Evolutionary conservation across 352 stramenopile genomes (phyloP).

Genomic region (Pythium grandisporangium): DNA sequence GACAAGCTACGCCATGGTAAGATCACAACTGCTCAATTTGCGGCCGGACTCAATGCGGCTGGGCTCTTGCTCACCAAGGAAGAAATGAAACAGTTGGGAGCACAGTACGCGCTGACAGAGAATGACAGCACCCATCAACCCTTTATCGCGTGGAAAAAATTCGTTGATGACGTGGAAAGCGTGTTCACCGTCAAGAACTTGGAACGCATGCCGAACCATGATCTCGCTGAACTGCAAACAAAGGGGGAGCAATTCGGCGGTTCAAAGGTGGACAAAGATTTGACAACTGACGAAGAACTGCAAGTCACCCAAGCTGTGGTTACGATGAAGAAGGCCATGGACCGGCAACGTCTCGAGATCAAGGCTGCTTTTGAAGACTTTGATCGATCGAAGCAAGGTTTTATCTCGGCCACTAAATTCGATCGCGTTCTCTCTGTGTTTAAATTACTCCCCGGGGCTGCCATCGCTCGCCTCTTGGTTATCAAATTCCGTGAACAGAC

Average conservation of each 20-base stretch:
- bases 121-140: conserved; percentile 49
- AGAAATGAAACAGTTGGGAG: conserved; percentile 41
- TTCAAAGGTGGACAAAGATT: conserved; percentile 35
- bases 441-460: conserved; percentile 36
- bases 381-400: conserved; percentile 66
- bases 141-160: conserved; percentile 63
- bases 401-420: conserved; percentile 72
- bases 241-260: conserved; percentile 52
- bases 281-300: conserved; percentile 36
- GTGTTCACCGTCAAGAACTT: conserved; percentile 74
- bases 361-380: conserved; percentile 82
- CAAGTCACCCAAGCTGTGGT: conserved; percentile 34
- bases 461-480: conserved; percentile 34
- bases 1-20: conserved; percentile 76
- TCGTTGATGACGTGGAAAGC: conserved; percentile 75
- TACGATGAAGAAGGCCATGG: conserved; percentile 43
- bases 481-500: conserved; percentile 75
- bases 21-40: conserved; percentile 60
- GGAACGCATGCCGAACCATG: conserved; percentile 46
- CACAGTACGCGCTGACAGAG: conserved; percentile 46
- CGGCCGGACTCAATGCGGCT: conserved; percentile 39
- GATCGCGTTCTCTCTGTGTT: conserved; percentile 78
- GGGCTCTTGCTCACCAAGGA: conserved; percentile 43
- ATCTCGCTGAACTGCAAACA: conserved; percentile 34
- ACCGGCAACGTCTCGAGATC: conserved; percentile 65